These are phyloP conservation scores for Candida piceae DNA, from an alignment of 805 yeast genomes.

Conservation along the genomic window DNA sequence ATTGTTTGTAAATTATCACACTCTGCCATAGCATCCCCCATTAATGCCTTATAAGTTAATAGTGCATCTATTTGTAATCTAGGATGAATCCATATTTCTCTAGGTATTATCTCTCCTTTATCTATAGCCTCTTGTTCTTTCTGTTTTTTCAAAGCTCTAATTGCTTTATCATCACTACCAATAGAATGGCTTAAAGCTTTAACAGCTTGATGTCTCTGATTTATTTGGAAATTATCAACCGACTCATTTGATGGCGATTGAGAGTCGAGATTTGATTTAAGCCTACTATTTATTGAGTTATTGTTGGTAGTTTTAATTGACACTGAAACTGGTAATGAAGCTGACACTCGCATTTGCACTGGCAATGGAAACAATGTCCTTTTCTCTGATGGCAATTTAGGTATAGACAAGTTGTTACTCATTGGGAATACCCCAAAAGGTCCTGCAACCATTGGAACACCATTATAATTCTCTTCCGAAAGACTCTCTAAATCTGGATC, in stretches of 20 bases:
- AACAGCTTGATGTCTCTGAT: not conserved
- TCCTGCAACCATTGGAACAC: conserved; percentile 28
- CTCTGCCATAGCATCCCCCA: conserved; percentile 20
- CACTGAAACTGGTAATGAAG: no score
- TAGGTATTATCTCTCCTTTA: conserved; percentile 13
- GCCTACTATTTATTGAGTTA: not conserved
- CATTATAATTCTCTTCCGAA: conserved; percentile 6
- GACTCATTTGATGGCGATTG: not conserved
- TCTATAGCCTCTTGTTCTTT: not conserved
- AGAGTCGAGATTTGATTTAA: not conserved
- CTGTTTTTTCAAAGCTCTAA: not conserved
- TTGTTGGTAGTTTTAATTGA: not conserved
- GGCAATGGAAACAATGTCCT: no score
- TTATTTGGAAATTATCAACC: not conserved
- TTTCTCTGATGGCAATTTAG: no score
- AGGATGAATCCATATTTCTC: conserved; percentile 32
- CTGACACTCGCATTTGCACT: no score
- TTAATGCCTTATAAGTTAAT: conserved; percentile 24
- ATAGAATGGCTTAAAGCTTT: conserved; percentile 1
- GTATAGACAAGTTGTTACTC: not conserved
- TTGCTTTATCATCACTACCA: not conserved
- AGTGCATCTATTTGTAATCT: conserved; percentile 27
- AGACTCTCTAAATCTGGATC: conserved; percentile 31
- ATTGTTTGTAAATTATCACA: conserved; percentile 17
- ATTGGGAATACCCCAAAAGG: conserved; percentile 26